Conservation (phyloP, 1,284 basidiomycete genomes). For the Clitocybe nebularis region DNA sequence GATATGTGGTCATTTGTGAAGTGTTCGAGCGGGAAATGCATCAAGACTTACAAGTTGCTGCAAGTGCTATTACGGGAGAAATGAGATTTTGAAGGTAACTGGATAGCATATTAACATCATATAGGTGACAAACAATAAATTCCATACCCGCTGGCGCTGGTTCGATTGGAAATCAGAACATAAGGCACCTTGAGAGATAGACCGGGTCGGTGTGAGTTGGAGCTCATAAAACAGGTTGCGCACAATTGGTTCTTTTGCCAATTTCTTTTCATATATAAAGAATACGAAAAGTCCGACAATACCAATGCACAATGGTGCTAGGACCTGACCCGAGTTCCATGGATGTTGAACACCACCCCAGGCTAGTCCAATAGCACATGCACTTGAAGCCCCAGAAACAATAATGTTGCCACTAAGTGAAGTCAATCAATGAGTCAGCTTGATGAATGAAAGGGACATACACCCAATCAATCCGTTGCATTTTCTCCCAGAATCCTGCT, state of each 20-base stretch:
- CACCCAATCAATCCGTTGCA: constrained; percentile 34
- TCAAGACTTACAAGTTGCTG: constrained; percentile 8
- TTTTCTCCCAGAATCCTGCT: constrained; percentile 23
- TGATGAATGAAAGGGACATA: constrained; percentile 17
- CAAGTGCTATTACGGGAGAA: constrained; percentile 5
- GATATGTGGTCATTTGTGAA: neutral
- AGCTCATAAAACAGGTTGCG: neutral
- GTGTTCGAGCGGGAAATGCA: neutral
- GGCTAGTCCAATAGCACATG: constrained; percentile 31
- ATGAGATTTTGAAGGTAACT: constrained; percentile 11
- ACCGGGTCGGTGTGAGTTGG: neutral
- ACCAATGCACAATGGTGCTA: constrained; percentile 40
- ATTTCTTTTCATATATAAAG: constrained; percentile 24
- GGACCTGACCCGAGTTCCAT: constrained; percentile 37
- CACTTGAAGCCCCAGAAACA: constrained; percentile 29
- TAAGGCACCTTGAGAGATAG: constrained; percentile 1
- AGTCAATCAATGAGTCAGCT: neutral
- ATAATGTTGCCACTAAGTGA: constrained; percentile 34
- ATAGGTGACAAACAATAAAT: neutral
- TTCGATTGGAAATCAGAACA: constrained; percentile 6
- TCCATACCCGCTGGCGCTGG: constrained; percentile 9
- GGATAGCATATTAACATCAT: neutral
- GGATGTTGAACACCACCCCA: constrained; percentile 36
- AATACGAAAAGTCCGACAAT: constrained; percentile 29
- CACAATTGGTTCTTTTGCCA: constrained; percentile 23